These are phyloP conservation scores for Phanerochaete carnosa DNA, from an alignment of 768 basidiomycete genomes.

Conservation along the genomic window DNA sequence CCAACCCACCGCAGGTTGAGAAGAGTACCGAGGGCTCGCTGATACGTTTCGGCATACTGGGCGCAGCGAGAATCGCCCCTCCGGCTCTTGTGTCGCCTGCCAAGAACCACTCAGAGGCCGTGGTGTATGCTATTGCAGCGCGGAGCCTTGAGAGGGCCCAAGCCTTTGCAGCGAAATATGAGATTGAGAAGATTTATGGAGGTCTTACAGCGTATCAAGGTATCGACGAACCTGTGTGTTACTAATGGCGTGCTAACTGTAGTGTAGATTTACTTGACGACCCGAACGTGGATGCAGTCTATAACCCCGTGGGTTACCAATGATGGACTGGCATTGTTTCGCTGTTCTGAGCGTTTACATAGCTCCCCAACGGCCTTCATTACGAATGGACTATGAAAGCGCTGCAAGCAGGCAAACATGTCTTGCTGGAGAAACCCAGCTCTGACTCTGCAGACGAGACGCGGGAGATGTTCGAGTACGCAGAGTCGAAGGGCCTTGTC, in stretches of 20 bases:
- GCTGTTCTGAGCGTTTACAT: background rate
- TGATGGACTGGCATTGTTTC: too few species aligned
- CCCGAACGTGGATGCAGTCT: constrained; percentile 50
- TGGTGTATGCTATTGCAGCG: constrained; percentile 44
- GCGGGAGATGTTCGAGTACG: constrained; percentile 46
- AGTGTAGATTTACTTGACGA: constrained; percentile 46
- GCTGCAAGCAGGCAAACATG: constrained; percentile 59
- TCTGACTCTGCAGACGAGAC: constrained; percentile 51
- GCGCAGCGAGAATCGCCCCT: constrained; percentile 56
- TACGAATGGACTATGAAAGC: constrained; percentile 69
- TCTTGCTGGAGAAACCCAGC: constrained; percentile 60
- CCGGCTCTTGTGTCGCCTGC: constrained; percentile 48
- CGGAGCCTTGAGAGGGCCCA: constrained; percentile 6
- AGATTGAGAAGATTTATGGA: constrained; percentile 12
- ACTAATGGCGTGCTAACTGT: background rate
- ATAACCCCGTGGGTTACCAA: constrained; percentile 47
- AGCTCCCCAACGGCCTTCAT: constrained; percentile 61
- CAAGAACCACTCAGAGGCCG: constrained; percentile 51
- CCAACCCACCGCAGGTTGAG: background rate
- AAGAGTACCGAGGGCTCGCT: background rate
- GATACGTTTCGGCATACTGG: constrained; percentile 36
- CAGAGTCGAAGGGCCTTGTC: constrained; percentile 45
- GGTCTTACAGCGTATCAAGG: constrained; percentile 11
- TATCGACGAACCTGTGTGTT: background rate
- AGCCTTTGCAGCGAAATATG: constrained; percentile 5